Evolutionary conservation across 2,329 filamentous ascomycete species (phyloP), one percentile per base, ranked within the genome.

Genomic region (Microsporum ferrugineum): DNA sequence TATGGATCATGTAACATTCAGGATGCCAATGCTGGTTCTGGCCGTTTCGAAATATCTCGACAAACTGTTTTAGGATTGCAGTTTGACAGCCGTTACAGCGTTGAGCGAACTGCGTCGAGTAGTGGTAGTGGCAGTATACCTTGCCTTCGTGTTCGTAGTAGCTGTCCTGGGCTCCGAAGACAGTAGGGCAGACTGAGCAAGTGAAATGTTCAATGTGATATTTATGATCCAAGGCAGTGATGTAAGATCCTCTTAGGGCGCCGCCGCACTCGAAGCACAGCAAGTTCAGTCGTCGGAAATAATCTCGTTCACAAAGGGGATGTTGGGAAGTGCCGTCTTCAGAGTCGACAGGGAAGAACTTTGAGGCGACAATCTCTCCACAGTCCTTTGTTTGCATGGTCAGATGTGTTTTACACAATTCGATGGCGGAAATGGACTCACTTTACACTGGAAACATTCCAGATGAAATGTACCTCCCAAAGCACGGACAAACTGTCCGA

Each of bases 1-100:
- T 99, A 78, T 99, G 94, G 65, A 99, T 99, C 94, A 99, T 99
- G 76, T 99, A 99, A 75, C 94, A 99, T 75, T 99, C 94, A 1
- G 94, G 94, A 72, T 99, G 94, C 94, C 94, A 99, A 73, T 99
- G 94, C 71, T 99, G 94, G 71, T 97, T 96, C 72, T 96, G 89
- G 1, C 92, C 92, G 74, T 97, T 97, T 68, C 94, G 87, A 76
- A 91, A 99, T 64, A 99, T 97, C 75, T 99, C 94, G 63, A 99
- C 94, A 73, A 99, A 99, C 73, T 99, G 94, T 77, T 99, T 99
- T 49, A 99, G 80, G 65, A 99, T 99, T 59, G 94, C 90, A 2
- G 92, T 96, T 70, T 96, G 91, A 70, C 94, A 99, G 66, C 94
- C 94, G 73, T 95, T 96, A 74, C 94, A 99, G 61, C 90, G 84